Base-by-base conservation (phyloP, 129 eudicot genomes). In the Ambrosia trifida region DNA sequence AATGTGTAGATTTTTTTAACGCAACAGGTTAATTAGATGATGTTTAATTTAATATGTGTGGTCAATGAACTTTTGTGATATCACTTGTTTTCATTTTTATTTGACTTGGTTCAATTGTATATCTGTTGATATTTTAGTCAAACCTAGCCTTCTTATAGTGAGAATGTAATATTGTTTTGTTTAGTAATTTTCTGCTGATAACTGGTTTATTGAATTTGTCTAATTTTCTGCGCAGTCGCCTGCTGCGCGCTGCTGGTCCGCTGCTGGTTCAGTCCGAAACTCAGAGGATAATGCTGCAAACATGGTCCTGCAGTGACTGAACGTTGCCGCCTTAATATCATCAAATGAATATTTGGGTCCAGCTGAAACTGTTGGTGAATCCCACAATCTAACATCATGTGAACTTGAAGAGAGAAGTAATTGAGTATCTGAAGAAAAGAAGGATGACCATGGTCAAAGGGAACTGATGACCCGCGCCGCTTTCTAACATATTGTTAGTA, bases 301-400 rank as follows among this genome's bases (percentile, higher is more conserved):
- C 76, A 52, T 74, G 51, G 85, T 73, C 66, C 99, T 97, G 7
- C 91, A 87, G 50, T 90, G 83, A 73, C 97, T 84, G 41, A 94
- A 86, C 3, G 87, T 75, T 2, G 97, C 99, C 75, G 89, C 87
- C 77, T 88, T 94, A 32, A 89, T 85, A 5, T 81, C 99, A 11
- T 94, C 99, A 60, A 94, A 94, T 4, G 97, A 84, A 68, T 90
- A 96, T 51, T 70, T 87, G 14, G 99, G 99, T 30, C 99, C 99
- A 18, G 84, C 89, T 1, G 99, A 80, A 31, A 94, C 84, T 2
- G 88, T 67, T 30, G 93, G 74, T 19, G 87, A 93, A 45, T 94
- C 99, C 99, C 99, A 94, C 58, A 94, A 66, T 50, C 88, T 83
- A 18, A 94, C 99, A 60, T 94, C 99, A 47, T 70, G 85, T 18